Base-by-base conservation (phyloP, 192 early-diverging fungal genomes). In the Glomus cerebriforme region DNA sequence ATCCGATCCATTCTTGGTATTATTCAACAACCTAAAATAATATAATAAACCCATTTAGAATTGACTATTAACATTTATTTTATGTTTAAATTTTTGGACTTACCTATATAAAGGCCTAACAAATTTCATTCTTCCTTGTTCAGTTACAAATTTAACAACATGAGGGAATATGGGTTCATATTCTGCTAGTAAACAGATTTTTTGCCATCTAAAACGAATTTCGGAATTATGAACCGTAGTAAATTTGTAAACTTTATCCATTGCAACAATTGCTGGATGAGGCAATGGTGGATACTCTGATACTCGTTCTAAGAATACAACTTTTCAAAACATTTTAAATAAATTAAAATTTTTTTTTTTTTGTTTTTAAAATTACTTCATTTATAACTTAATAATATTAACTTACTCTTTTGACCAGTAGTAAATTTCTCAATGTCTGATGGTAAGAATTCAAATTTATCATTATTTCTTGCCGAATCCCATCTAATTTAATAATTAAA, bases 111-210 rank as follows among this genome's bases (percentile, higher is more conserved):
- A 85, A 34, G 96, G 95, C 17, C 95, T 43, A 5, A 93, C 92
- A 82, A 90, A 97, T 86, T 97, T 97, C 97, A 99, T 97, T 64
- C 97, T 87, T 2, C 98, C 98, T 80, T 96, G 94, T 59, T 89
- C 87, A n/a, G 90, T 90, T 2, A 98, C 80, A 85, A 99, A 97
- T 9, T 83, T 86, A 10, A 91, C 90, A 5, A 97, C 96, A 1
- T 90, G 82, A 32, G 89, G 89, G 68, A 91, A 92, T 54, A 97
- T 90, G 35, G 85, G 85, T 83, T 93, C 91, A 82, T 96, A 93
- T 59, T 87, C 86, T 43, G 94, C 88, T 78, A 88, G 84, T 24
- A 99, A 85, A 75, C 93, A 93, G n/a, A 98, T 74, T 82, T 87
- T 81, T 73, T 93, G 92, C 96, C 96, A 99, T 75, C 93, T 87